Evolutionary conservation across 2,329 filamentous ascomycete genomes (phyloP), one percentile per base, ranked within the genome.

Genomic region (Nakataea oryzae): DNA sequence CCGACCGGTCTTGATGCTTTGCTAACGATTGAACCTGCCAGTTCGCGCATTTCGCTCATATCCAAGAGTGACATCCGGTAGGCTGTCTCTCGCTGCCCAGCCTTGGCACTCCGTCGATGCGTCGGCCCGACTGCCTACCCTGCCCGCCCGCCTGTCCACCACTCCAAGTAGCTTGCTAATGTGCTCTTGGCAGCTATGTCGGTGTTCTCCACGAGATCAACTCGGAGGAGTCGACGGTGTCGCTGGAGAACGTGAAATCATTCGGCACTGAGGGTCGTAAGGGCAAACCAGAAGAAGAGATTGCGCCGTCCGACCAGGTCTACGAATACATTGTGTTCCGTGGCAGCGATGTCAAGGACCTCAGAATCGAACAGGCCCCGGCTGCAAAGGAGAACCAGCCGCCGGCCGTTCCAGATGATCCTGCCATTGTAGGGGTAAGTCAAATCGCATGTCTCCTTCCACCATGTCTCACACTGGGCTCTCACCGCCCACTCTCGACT

Each of bases 291-390:
- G 84, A 88, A 24, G 90, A 96, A 66, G 93, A 96, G 76, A 89
- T 96, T 63, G 78, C 89, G 50, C 84, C 91, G 3, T 93, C 91
- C 41, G 88, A 95, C 65, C 90, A 90, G 73, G 84, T 96, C 71
- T 99, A 97, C 80, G 95, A 97, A 74, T 97, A 97, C 79, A 97
- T 99, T 72, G 92, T 99, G 67, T 99, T 99, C 76, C 89, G 93
- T 64, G 95, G 95, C 69, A 97, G 91, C 75, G 95, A 99, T 80
- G 95, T 99, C 72, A 99, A 99, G 78, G 95, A 99, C 75, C 82
- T 99, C 70, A 90, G 91, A 70, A 93, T 99, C 71, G 93, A 96
- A 71, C 89, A 96, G 69, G 84, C 87, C 57, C 86, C 89, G 54
- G 79, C 86, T 66, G 85, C 86, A 69, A 87, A 90, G 74, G 86